Base-by-base conservation (phyloP, 1,139 yeast species). In the Martiniozyma asiatica region DNA sequence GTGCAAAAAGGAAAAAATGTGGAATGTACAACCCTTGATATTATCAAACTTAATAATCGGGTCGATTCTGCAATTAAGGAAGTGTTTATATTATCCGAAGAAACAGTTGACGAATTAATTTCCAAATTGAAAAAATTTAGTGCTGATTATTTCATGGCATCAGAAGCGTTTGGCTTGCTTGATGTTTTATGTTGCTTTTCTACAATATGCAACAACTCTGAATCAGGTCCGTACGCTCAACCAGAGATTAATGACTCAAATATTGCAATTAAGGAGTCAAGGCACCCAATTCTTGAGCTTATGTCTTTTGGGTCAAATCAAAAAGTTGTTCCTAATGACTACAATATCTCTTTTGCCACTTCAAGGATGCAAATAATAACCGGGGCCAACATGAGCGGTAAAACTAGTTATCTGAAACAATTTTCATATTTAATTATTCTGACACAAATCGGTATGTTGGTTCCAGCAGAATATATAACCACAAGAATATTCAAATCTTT, bases 311-410 rank as follows among this genome's bases (percentile, higher is more conserved):
- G 15, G 9, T 8, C 24, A 9, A 22, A 19, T 4, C 17, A 29
- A 6, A 24, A 29, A 1, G 60, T 55, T 38, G 44, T 63, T 9
- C 47, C 65, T 0, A 65, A 65, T 40, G 62, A 61, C 37, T 50
- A 59, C 2, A 49, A 52, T 3, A 50, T 58, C 5, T 42, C 53
- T 5, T 39, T 43, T 7, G 56, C 51, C 12, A 48, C 55, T 5
- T 61, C 68, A 4, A 42, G 61, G 17, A 42, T 65, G 20, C 66
- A 63, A 35, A 50, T 65, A 1, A 51, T 65, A 1, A 63, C 69
- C 0, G 70, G 70, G 0, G 58, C 63, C 14, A 65, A 65, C 28
- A 65, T 67, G 71, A 70, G 73, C 26, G 74, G 74, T 18, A 68
- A 68, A 44, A 63, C 71, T 0, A 60, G 68, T 0, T 63, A 63